These are phyloP conservation scores for Aristolochia fimbriata DNA, from an alignment of 164 flowering plant species.

Conservation along the genomic window DNA sequence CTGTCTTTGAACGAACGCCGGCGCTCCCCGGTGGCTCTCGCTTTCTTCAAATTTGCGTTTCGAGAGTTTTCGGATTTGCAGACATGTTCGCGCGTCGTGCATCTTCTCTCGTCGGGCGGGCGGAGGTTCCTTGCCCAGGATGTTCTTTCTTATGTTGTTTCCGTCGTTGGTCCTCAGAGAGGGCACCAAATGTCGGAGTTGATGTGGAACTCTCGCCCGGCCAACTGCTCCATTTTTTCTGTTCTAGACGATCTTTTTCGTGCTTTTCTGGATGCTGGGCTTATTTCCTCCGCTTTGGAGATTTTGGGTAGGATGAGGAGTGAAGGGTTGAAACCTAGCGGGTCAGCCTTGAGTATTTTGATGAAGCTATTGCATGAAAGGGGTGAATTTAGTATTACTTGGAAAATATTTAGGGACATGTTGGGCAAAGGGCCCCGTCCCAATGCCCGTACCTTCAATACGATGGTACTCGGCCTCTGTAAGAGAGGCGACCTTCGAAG, in stretches of 20 bases:
- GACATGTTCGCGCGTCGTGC: conserved; percentile 45
- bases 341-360: conserved; percentile 43
- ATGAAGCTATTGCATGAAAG: conserved; percentile 42
- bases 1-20: conserved; percentile 16
- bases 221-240: conserved; percentile 41
- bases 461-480: conserved; percentile 67
- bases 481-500: conserved; percentile 37
- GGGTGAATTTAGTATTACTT: conserved; percentile 61
- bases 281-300: conserved; percentile 36
- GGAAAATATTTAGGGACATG: conserved; percentile 73
- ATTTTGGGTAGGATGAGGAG: conserved; percentile 50
- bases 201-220: conserved; percentile 37
- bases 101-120: conserved; percentile 34
- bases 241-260: conserved; percentile 67
- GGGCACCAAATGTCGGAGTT: conserved; percentile 33
- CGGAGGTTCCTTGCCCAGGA: conserved; percentile 50
- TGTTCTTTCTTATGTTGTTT: conserved; percentile 43
- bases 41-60: conserved; percentile 56
- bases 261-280: conserved; percentile 45
- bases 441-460: conserved; percentile 32
- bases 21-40: conserved; percentile 25
- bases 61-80: conserved; percentile 26
- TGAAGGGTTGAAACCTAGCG: conserved; percentile 36
- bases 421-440: conserved; percentile 59
- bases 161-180: conserved; percentile 33